phyloP scores from a whole-genome alignment of 2,329 filamentous ascomycete genomes.

The Colletotrichum chlorophyti region DNA sequence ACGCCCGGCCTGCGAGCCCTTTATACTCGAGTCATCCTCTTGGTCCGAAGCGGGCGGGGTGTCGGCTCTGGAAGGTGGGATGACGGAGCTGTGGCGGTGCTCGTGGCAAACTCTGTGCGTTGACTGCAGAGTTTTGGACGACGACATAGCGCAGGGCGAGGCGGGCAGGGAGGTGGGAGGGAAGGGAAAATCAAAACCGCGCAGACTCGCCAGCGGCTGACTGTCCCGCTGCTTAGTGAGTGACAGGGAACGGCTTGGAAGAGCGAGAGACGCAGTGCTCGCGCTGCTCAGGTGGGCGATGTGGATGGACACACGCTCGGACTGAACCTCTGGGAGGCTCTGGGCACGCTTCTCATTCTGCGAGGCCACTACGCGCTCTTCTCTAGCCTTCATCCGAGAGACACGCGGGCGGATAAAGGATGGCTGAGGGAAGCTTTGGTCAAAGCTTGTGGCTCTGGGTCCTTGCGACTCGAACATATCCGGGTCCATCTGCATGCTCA shows the following conservation, averaged over 20 bases:
- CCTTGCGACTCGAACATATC: neutral
- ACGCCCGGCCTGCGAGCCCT: slow-evolving; percentile 8
- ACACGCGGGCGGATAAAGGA: slow-evolving; percentile 64
- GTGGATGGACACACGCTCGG: slow-evolving; percentile 29
- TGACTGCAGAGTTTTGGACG: slow-evolving; percentile 8
- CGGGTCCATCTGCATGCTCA: neutral
- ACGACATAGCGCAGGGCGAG: slow-evolving; percentile 15
- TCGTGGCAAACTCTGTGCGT: slow-evolving; percentile 9
- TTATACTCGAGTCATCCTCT: slow-evolving; percentile 36
- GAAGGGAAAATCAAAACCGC: slow-evolving; percentile 46
- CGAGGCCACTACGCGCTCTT: slow-evolving; percentile 42
- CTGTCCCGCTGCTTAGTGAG: slow-evolving; percentile 10
- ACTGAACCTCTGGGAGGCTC: slow-evolving; percentile 27
- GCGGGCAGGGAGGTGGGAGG: slow-evolving; percentile 36
- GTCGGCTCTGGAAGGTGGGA: slow-evolving; percentile 34
- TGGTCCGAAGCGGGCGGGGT: slow-evolving; percentile 43
- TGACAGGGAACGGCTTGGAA: slow-evolving; percentile 22
- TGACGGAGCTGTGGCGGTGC: slow-evolving; percentile 28
- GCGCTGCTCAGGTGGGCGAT: slow-evolving; percentile 19
- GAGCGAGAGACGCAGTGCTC: slow-evolving; percentile 12
- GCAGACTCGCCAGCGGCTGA: slow-evolving; percentile 35
- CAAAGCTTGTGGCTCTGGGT: slow-evolving; percentile 33
- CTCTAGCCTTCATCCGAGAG: slow-evolving; percentile 62
- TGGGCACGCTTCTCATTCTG: slow-evolving; percentile 18
- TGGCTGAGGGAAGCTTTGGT: slow-evolving; percentile 54